Evolutionary conservation across 2,329 filamentous ascomycete genomes (phyloP), one percentile per base, ranked within the genome.

Genomic region (Rutstroemia sp.): DNA sequence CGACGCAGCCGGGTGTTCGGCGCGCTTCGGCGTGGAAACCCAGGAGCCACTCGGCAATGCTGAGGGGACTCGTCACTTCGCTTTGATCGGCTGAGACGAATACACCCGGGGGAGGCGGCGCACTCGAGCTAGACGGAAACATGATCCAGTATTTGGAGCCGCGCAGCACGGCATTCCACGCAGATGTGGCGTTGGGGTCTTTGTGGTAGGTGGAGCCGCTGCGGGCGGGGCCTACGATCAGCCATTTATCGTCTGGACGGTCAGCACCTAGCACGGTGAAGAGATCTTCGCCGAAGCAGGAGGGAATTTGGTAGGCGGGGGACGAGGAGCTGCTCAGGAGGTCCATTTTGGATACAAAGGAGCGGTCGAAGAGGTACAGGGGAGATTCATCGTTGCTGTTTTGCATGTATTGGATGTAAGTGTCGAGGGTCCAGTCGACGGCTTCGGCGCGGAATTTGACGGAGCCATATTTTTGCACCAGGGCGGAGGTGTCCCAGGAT

Each of bases 101-200:
- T 39, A 97, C 92, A 3, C 92, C 92, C 0, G 92, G 92, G 6
- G 94, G 91, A 9, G 66, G 65, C 4, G 68, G 63, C 41, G 51
- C 61, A 3, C 63, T 63, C 3, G 85, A 78, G 0, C 84, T 81
- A 0, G 83, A 83, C 0, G 88, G 87, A 68, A 97, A 97, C 90
- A 97, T 95, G 71, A 97, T 92, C 92, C 94, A 97, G 76, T 97
- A 97, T 69, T 97, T 97, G 37, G 86, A 83, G 5, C 92, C 94
- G 58, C 87, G 83, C 27, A 97, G 77, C 14, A 96, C 90, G 0
- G 92, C 92, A 69, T 97, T 97, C 94, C 92, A 97, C 0, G 94
- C 92, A 65, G 85, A 87, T 18, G 83, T 86, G 18, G 73, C 85
- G 63, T 86, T 87, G 21, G 83, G 83, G 59, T 87, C 83, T 69